Conservation (phyloP, 31 red algal genomes). For the Bonnemaisonia californica region DNA sequence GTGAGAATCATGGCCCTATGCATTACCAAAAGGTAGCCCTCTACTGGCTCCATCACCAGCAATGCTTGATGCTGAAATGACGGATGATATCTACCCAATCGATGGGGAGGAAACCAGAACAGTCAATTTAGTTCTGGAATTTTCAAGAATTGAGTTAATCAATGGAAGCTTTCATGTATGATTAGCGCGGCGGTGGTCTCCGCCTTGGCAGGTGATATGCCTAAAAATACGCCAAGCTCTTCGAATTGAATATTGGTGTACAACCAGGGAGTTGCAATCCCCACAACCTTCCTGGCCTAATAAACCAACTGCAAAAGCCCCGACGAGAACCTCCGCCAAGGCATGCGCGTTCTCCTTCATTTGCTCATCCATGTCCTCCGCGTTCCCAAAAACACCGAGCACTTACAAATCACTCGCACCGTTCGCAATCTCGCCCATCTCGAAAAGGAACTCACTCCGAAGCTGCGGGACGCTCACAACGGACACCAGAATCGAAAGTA, state of each 20-base stretch:
- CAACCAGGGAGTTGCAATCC: conserved; percentile 42
- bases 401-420: background rate
- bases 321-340: background rate
- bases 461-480: background rate
- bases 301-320: background rate
- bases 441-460: background rate
- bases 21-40: background rate
- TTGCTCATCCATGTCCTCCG: background rate
- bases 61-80: conserved; percentile 22
- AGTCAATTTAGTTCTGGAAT: conserved; percentile 15
- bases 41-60: background rate
- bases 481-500: background rate
- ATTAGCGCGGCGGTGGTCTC: conserved; percentile 75
- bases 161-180: conserved; percentile 81
- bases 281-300: background rate
- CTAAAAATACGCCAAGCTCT: conserved; percentile 74
- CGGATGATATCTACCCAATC: conserved; percentile 21
- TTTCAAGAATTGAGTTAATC: conserved; percentile 78
- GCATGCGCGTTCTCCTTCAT: background rate
- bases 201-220: conserved; percentile 62
- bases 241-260: conserved; percentile 81
- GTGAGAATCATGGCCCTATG: background rate
- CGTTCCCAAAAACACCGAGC: background rate
- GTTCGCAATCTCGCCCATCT: background rate
- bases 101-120: conserved; percentile 4